Evolutionary conservation across 306 rosid species (phyloP), one percentile per base, ranked within the genome.

Genomic region (Sindora glabra): DNA sequence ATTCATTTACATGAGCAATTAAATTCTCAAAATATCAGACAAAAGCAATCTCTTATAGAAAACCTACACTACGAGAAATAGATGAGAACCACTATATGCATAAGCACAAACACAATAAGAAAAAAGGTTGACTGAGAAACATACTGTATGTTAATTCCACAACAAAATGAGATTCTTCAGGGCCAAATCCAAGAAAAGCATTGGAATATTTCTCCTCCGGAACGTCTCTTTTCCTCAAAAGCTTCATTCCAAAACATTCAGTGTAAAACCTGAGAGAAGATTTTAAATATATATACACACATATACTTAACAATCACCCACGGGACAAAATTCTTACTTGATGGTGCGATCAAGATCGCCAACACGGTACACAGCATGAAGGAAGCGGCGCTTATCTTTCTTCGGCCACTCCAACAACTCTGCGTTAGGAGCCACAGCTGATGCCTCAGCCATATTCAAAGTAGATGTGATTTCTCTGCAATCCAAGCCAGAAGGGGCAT

Each of bases 271-370:
- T 92, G 69, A 44, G 19, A 70, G 41, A 36, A 45, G 13, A 68
- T 6, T 15, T 13, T 29, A 39, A 62, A 47, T 48, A 46, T 62
- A 73, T 5, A 48, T 32, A 66, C 16, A 47, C 59, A 51, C 65
- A 53, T 47, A 16, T 44, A 8, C 13, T 10, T 44, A 45, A 46
- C 37, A 56, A 30, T 18, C 34, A 58, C 39, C 49, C 36, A 41
- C 38, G 48, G 41, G 7, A 41, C 3, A 9, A 41, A 13, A 33
- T 59, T 10, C 78, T 6, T 78, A 92, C 98, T 86, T 83, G 87
- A 92, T 92, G 23, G 96, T 86, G 69, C 95, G 95, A 26, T 92
- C 90, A 64, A 92, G 98, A 70, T 92, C 96, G 61, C 96, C 98
- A 47, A 92, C 98, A 52, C 98, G 95, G 70, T 92, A 92, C 49